Evolutionary conservation across 225 moss, liverwort and hornwort genomes (phyloP).

Genomic region (Marchantia polymorpha): DNA sequence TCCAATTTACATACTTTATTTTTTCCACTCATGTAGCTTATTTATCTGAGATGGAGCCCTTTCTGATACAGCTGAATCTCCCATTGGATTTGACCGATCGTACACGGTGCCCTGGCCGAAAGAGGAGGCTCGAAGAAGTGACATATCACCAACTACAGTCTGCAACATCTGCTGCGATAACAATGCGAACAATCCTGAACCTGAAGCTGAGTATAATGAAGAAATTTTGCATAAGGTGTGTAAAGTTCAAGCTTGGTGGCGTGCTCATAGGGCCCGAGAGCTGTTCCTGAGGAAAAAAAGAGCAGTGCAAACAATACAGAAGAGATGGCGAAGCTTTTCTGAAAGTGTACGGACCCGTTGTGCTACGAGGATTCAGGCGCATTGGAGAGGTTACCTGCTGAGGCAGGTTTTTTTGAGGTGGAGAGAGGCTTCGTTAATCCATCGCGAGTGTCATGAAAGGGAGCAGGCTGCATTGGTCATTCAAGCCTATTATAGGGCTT

Average conservation of each 20-base stretch:
- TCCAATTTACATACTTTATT: neutral
- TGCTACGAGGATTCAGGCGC: conserved; percentile 30
- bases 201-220: neutral
- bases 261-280: neutral
- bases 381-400: conserved; percentile 32
- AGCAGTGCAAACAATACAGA: conserved; percentile 16
- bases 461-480: conserved; percentile 35
- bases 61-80: conserved; percentile 33
- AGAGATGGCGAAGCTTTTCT: conserved; percentile 20
- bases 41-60: neutral
- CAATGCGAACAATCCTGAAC: neutral
- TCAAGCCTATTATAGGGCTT: conserved; percentile 37
- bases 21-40: neutral
- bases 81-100: conserved; percentile 30
- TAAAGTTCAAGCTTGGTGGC: conserved; percentile 37
- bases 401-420: conserved; percentile 22
- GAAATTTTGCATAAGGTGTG: conserved; percentile 7
- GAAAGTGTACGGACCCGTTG: neutral
- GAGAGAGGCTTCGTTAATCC: conserved; percentile 24
- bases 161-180: neutral
- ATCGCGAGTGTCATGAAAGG: conserved; percentile 13
- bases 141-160: conserved; percentile 4
- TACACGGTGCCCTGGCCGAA: conserved; percentile 33
- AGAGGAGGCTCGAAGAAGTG: conserved; percentile 18
- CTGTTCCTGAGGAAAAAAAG: neutral